Percentiles rank a stretch among this genome's conserved stretches.
phyloP scores from a whole-genome alignment of 2,329 filamentous ascomycete species.

The Penicillium sp. region DNA sequence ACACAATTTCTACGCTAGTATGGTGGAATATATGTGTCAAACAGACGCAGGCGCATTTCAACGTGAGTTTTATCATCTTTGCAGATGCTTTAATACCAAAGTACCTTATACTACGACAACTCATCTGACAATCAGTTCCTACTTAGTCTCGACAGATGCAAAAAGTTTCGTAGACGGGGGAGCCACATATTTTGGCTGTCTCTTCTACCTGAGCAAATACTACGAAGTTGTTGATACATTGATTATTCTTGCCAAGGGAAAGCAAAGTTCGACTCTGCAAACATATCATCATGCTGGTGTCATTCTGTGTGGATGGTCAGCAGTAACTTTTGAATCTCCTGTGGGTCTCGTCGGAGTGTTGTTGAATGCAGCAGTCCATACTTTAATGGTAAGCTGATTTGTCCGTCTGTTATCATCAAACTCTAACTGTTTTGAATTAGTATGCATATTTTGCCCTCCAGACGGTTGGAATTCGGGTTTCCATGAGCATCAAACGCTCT shows the following conservation, averaged over 20 bases:
- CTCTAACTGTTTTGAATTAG: neutral
- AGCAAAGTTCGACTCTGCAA: slow-evolving; percentile 16
- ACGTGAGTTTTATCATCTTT: neutral
- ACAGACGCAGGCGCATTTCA: slow-evolving; percentile 3
- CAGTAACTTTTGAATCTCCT: slow-evolving; percentile 10
- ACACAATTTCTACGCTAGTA: neutral
- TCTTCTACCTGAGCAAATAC: slow-evolving; percentile 18
- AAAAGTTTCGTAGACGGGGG: slow-evolving; percentile 5
- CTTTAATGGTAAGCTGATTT: slow-evolving; percentile 13
- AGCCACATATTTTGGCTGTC: slow-evolving; percentile 9
- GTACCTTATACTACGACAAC: too few species aligned
- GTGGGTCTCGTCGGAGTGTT: slow-evolving; percentile 1
- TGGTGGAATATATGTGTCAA: slow-evolving; percentile 13
- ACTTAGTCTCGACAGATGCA: neutral
- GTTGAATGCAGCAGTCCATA: slow-evolving; percentile 12
- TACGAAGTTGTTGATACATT: slow-evolving; percentile 18
- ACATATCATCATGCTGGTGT: slow-evolving; percentile 19
- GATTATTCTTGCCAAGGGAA: slow-evolving; percentile 13
- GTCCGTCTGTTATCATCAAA: neutral
- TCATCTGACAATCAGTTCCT: neutral
- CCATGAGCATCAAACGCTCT: slow-evolving; percentile 9
- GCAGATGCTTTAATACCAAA: neutral
- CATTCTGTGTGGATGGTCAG: slow-evolving; percentile 11
- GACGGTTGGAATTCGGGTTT: slow-evolving; percentile 7
- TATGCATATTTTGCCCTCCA: slow-evolving; percentile 17